Evolutionary conservation across 768 basidiomycete species (phyloP), one percentile per base, ranked within the genome.

Genomic region (Dendrothele bispora): DNA sequence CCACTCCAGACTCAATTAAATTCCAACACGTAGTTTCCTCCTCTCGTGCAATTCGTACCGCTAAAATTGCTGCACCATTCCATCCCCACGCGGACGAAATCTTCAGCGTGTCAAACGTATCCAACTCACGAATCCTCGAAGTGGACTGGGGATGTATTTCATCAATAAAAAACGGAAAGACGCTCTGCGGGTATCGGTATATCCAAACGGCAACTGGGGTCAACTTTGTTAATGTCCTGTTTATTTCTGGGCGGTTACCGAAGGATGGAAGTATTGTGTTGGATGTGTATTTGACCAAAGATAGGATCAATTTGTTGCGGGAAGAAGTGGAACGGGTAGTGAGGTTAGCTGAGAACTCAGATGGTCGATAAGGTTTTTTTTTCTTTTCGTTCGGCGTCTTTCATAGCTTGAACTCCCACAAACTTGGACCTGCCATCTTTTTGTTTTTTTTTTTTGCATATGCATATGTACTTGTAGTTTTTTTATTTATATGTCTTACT

Each of bases 71-170:
- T 3, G 67, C 71, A 55, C 72, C 70, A 0, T 59, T 58, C 8
- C 65, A 67, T 37, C 66, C 65, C 0, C 51, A 53, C 18, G 70
- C 68, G 6, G 50, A 69, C 24, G 72, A 73, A 43, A 68, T 65
- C 0, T 46, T 75, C 14, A 51, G 63, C 2, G 28, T 74, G 1
- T 72, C 70, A 26, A 72, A 74, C 49, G 69, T 73, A 17, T 71
- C 70, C 21, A 67, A 66, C 6, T 69, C 70, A 11, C 63, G 69
- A 15, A 73, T 72, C 27, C 34, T 73, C 10, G 70, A 73, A 38
- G 48, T 68, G 3, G 70, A 73, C 43, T 73, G 72, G 73, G 62
- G n/a, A n/a, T n/a, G n/a, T n/a, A n/a, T n/a, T n/a, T n/a, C 55
- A 12, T 39, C 59, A 2, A 43, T 67, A 3, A 70, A 72, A 2